Evolutionary conservation across 2,329 filamentous ascomycete species (phyloP), one percentile per base, ranked within the genome.

Genomic region (Monosporascus sp.): DNA sequence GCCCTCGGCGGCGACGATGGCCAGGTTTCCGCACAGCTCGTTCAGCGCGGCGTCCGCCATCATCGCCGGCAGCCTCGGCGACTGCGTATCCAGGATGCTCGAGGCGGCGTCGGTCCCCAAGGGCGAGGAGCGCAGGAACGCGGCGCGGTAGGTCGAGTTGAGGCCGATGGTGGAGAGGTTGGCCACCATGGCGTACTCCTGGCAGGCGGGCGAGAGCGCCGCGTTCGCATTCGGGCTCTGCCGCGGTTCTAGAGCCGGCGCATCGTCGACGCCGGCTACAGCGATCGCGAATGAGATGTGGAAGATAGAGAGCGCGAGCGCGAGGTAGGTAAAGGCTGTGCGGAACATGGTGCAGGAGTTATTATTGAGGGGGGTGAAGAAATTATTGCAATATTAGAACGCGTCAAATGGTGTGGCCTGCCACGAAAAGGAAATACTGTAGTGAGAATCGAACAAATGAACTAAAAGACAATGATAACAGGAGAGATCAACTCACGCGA

Each of bases 91-190:
- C 60, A 78, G 67, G 65, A 78, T 74, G 35, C 60, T 63, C 6
- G 66, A 66, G 43, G 69, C 67, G 17, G 63, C 57, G 48, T 68
- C 63, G 49, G 72, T 75, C 54, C 76, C 76, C 46, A 72, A 59
- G 27, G 67, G 70, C 16, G 74, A 71, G 37, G 71, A 72, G 51
- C 71, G 69, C 48, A 78, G 62, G 62, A 74, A 75, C 11, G 74
- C 73, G n/a, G 70, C 69, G 51, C 76, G 75, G 54, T 74, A 74
- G 50, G 73, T 74, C 54, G 70, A 61, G 65, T 78, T 79, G 51
- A 66, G 56, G 54, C 72, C 73, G 56, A 78, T 71, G 55, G 70
- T 72, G 22, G 75, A 76, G 55, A 76, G 69, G 63, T 78, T 78
- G 56, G 76, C 76, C 22, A 72, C 73, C 48, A 61, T 64, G 53